Percentiles rank a stretch among this genome's conserved stretches.
These are phyloP conservation scores for sorghum (Sorghum bicolor) DNA, from an alignment of 176 grass and related monocot genomes.

Conservation along the genomic window DNA sequence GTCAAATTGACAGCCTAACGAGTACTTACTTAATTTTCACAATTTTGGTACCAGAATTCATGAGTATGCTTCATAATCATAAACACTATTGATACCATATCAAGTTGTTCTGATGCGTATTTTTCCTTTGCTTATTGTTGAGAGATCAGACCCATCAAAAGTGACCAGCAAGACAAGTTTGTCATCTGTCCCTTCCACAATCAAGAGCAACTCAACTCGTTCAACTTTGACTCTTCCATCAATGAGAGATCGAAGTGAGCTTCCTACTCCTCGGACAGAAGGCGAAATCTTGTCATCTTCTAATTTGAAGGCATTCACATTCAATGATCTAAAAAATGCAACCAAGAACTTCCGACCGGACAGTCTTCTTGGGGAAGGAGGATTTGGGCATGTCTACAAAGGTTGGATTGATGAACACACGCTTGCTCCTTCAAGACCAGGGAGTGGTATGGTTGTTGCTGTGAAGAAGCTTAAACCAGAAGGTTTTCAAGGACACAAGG, in stretches of 20 bases:
- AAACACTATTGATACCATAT: background rate
- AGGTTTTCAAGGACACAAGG: conserved; percentile 94
- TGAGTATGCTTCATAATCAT: background rate
- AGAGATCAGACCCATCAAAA: conserved; percentile 58
- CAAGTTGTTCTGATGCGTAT: conserved; percentile 24
- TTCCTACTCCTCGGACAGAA: conserved; percentile 61
- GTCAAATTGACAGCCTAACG: background rate
- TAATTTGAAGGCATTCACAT: conserved; percentile 77
- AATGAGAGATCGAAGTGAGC: conserved; percentile 47
- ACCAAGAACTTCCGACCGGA: conserved; percentile 82
- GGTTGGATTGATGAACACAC: conserved; percentile 92
- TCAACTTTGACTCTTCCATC: conserved; percentile 68
- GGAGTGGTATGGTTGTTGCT: conserved; percentile 78
- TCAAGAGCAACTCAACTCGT: conserved; percentile 49
- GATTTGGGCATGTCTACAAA: conserved; percentile 90
- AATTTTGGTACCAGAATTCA: background rate
- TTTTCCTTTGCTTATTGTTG: conserved; percentile 28
- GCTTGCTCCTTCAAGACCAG: conserved; percentile 59
- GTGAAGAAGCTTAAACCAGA: conserved; percentile 94
- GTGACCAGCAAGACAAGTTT: conserved; percentile 68
- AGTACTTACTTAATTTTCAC: background rate
- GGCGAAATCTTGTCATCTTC: conserved; percentile 76
- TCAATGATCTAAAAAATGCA: conserved; percentile 72
- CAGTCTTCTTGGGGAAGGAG: conserved; percentile 89
- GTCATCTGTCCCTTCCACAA: conserved; percentile 48